Evolutionary conservation across 2,329 filamentous ascomycete species (phyloP), one percentile per base, ranked within the genome.

Genomic region (Coniochaeta pulveracea): DNA sequence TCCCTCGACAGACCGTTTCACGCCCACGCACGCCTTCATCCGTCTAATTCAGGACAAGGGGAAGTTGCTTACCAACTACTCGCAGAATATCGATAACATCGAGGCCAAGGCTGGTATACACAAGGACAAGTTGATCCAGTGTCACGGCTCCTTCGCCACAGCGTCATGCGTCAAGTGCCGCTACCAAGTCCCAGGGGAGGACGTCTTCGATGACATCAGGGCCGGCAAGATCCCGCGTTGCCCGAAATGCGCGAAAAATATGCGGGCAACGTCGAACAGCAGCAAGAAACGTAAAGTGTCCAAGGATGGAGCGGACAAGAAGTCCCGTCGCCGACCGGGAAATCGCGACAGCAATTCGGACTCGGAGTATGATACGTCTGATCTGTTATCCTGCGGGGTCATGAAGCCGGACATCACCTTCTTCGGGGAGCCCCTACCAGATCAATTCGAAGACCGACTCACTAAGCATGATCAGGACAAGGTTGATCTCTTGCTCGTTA

Each of bases 391-490:
- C 30, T 72, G 76, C 3, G 85, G 84, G 36, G 76, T 93, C 51
- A 93, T 93, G 85, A 94, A 83, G 67, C 91, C 91, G 7, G 89
- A 96, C 60, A 96, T 98, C 51, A 96, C 85, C 29, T 96, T 98
- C 63, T 96, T 96, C 49, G 89, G 89, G 45, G 91, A 98, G 60
- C 70, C 78, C 33, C 76, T 98, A 1, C 88, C 89, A 0, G 76
- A 84, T 45, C 72, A 76, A 44, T 98, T 98, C 57, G 82, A 81
- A 37, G 66, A 74, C 32, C 80, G 88, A 6, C 71, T 96, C 10
- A 76, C 83, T n/a, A 69, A 84, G 39, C 72, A 85, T 45, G 91
- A 98, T 56, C 76, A 76, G 38, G 74, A 85, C 42, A 66, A 72
- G 37, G 84, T 83, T 2, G 91, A 98, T 52, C 69, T 98, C 11